phyloP scores from a whole-genome alignment of 2,329 filamentous ascomycete species.

The Graphium sp. region DNA sequence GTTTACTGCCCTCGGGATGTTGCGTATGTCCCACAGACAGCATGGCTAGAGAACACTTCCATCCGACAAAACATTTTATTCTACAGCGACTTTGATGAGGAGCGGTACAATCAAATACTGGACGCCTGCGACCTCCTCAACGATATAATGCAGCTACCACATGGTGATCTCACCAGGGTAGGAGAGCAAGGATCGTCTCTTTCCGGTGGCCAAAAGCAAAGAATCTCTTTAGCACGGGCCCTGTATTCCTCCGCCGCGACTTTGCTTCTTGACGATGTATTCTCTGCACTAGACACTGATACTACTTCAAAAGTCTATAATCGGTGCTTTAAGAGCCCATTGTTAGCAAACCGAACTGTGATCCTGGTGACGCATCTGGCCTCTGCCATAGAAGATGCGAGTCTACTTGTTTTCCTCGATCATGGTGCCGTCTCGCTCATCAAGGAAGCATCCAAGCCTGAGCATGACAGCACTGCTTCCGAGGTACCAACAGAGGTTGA shows the following conservation, averaged over 20 bases:
- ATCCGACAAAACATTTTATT: slow-evolving; percentile 69
- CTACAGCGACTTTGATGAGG: slow-evolving; percentile 49
- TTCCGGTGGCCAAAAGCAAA: slow-evolving; percentile 7
- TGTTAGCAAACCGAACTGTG: slow-evolving; percentile 34
- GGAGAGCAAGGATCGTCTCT: slow-evolving; percentile 7
- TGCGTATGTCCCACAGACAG: slow-evolving; percentile 64
- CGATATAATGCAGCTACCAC: slow-evolving; percentile 51
- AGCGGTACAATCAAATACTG: slow-evolving; percentile 55
- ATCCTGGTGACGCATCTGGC: slow-evolving; percentile 40
- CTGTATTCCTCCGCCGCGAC: slow-evolving; percentile 8
- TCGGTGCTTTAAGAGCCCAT: slow-evolving; percentile 36
- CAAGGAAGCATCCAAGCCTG: no score
- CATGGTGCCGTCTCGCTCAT: slow-evolving; percentile 22
- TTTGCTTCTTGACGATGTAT: slow-evolving; percentile 60
- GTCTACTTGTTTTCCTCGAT: slow-evolving; percentile 27
- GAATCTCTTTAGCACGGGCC: slow-evolving; percentile 9
- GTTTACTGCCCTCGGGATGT: slow-evolving; percentile 35
- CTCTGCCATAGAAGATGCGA: slow-evolving; percentile 32
- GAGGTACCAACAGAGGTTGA: no score
- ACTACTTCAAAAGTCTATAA: slow-evolving; percentile 40
- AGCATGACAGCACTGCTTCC: no score
- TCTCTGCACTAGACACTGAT: slow-evolving; percentile 68
- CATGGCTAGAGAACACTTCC: slow-evolving; percentile 73
- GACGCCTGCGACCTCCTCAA: slow-evolving; percentile 58
- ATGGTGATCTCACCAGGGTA: slow-evolving; percentile 62